phyloP scores from a whole-genome alignment of 257 asterid species.

The Datura wrightii region DNA sequence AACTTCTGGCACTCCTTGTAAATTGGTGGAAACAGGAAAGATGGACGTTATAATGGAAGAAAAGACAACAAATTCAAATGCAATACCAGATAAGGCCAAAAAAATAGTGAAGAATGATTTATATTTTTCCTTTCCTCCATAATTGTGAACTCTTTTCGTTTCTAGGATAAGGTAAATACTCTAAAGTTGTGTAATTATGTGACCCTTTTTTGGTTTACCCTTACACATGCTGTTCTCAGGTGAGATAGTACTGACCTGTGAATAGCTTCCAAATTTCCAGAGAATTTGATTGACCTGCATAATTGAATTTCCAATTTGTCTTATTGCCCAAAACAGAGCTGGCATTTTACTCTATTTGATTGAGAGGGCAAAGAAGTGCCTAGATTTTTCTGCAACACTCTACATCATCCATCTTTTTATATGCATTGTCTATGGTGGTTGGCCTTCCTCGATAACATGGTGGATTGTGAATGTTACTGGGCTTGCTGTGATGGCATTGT shows the following conservation, averaged over 20 bases:
- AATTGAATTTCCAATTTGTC: conserved; percentile 15
- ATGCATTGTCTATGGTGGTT: conserved; percentile 84
- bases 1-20: background rate
- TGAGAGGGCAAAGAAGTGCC: conserved; percentile 96
- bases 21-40: conserved; percentile 1
- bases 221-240: background rate
- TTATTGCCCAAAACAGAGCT: conserved; percentile 62
- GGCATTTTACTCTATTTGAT: conserved; percentile 68
- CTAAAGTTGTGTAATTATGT: background rate
- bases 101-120: background rate
- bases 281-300: conserved; percentile 34
- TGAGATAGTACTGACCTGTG: conserved; percentile 3
- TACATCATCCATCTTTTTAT: conserved; percentile 78
- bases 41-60: background rate
- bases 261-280: conserved; percentile 20
- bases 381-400: conserved; percentile 87
- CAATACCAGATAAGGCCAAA: conserved; percentile 7
- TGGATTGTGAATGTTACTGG: conserved; percentile 88
- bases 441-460: conserved; percentile 94
- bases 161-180: background rate
- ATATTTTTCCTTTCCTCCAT: background rate
- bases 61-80: background rate
- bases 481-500: conserved; percentile 76
- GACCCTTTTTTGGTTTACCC: background rate
- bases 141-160: background rate